Evolutionary conservation across 805 yeast species (phyloP).

Genomic region (Ogataea naganishii): DNA sequence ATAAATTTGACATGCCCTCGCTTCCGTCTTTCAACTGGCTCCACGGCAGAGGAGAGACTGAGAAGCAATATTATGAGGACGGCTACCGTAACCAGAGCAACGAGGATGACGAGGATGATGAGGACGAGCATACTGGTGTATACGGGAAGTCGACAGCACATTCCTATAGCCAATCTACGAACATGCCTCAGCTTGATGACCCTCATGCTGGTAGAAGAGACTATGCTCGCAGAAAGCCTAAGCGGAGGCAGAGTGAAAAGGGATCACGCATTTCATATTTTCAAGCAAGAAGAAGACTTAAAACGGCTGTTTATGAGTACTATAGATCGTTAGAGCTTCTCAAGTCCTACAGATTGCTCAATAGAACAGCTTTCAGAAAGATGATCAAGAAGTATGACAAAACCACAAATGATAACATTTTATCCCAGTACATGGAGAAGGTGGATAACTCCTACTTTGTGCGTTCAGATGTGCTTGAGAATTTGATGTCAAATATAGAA

Average conservation of each 20-base stretch:
- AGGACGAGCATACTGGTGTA: not conserved
- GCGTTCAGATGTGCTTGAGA: slow-evolving; percentile 59
- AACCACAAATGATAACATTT: slow-evolving; percentile 36
- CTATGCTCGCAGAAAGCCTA: slow-evolving; percentile 27
- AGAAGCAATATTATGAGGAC: slow-evolving; percentile 26
- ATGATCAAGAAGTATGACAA: slow-evolving; percentile 89
- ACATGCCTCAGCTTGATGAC: no score
- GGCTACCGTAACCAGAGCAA: slow-evolving; percentile 19
- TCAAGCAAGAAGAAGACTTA: slow-evolving; percentile 59
- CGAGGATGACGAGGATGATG: slow-evolving; percentile 7
- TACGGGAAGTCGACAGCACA: not conserved
- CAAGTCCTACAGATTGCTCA: slow-evolving; percentile 63
- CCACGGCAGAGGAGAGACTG: slow-evolving; percentile 17
- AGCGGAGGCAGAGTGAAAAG: slow-evolving; percentile 17
- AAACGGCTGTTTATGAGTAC: slow-evolving; percentile 60
- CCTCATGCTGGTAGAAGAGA: slow-evolving; percentile 31
- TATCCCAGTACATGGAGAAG: slow-evolving; percentile 44
- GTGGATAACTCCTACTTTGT: slow-evolving; percentile 52
- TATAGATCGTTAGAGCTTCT: slow-evolving; percentile 66
- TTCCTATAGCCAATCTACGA: not conserved
- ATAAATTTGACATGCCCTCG: slow-evolving; percentile 32
- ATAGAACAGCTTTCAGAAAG: slow-evolving; percentile 84
- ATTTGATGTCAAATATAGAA: slow-evolving; percentile 53
- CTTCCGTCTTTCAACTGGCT: slow-evolving; percentile 30
- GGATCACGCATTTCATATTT: slow-evolving; percentile 44